Base-by-base conservation (phyloP, 129 eudicot genomes). In the Pseudognaphalium luteoalbum region DNA sequence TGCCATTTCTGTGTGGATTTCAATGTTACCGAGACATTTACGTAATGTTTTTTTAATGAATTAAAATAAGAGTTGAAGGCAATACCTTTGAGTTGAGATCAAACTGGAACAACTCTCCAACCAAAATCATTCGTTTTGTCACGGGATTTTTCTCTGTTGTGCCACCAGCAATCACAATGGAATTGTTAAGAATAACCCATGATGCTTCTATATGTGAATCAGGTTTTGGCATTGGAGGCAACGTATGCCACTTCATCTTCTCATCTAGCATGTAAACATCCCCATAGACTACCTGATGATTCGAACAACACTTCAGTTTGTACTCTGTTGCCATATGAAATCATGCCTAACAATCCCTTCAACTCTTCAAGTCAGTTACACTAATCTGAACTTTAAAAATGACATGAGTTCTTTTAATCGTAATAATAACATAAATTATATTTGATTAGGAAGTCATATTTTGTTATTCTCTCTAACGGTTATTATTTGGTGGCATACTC, bases 201-300 rank as follows among this genome's bases (percentile, higher is more conserved):
- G 97, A 85, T 56, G 81, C 81, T 75, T 91, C 97, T 65, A 88
- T 91, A 68, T 91, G 97, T 39, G 97, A 91, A 76, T 86, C 76
- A 0, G 95, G 95, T 63, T 91, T 91, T 33, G 97, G 97, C 97
- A 91, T 88, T 10, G 97, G 87, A 30, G 90, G 82, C 67, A 88
- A 70, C 9, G 21, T 76, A 74, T 74, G 83, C 95, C 97, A 91
- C 75, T 80, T 85, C 89, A 84, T 88, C 67, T 78, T 70, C 3
- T 72, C 84, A 75, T 91, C 95, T 54, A 91, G 78, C 95, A 88
- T 88, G 70, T 88, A 91, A 22, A 91, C 97, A 85, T 91, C 95
- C 20, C 78, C 85, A 68, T 83, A 88, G 59, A 91, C 82, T 54
- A 88, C 97, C 97, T 91, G 81, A 76, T 34, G 42, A 51, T 74